Conservation (phyloP, 139 green algal genomes). For the Pedinophyceae sp. region DNA sequence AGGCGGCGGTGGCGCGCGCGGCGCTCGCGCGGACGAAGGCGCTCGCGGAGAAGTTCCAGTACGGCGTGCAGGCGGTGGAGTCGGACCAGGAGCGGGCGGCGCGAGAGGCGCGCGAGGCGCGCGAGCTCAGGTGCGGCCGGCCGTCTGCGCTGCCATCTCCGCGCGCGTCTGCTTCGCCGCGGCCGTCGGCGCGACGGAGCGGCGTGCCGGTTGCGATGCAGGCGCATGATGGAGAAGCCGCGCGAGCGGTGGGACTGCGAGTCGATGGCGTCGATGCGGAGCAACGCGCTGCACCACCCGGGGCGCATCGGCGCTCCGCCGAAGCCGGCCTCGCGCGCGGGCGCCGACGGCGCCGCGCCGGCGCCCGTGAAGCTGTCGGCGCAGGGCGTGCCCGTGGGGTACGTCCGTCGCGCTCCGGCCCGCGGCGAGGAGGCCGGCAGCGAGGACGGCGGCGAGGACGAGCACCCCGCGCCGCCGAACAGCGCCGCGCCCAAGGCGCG, state of each 20-base stretch:
- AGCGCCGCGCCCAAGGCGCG: no score
- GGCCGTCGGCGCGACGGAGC: background rate
- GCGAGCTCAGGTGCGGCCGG: no score
- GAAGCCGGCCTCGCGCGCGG: background rate
- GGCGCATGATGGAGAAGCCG: background rate
- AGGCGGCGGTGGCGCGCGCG: background rate
- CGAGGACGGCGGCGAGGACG: constrained; percentile 1
- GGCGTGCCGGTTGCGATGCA: background rate
- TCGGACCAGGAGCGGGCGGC: no score
- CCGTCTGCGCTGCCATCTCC: no score
- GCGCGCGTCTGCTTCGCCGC: background rate
- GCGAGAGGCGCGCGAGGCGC: no score
- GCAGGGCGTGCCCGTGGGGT: constrained; percentile 29
- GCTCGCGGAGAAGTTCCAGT: background rate
- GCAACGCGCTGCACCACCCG: constrained; percentile 73
- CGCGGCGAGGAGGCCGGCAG: background rate
- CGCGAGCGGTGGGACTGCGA: constrained; percentile 78
- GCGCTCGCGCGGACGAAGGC: background rate
- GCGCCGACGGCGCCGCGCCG: constrained; percentile 1
- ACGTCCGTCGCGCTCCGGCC: background rate
- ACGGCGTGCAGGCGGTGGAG: no score
- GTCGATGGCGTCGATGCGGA: constrained; percentile 52
- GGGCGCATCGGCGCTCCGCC: constrained; percentile 31
- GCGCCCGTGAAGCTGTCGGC: constrained; percentile 23
- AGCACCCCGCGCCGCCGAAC: no score